Percentiles rank a stretch among this genome's conserved stretches.
Evolutionary conservation across 2,329 filamentous ascomycete genomes (phyloP).

Genomic region (Thermothelomyces thermophilus): DNA sequence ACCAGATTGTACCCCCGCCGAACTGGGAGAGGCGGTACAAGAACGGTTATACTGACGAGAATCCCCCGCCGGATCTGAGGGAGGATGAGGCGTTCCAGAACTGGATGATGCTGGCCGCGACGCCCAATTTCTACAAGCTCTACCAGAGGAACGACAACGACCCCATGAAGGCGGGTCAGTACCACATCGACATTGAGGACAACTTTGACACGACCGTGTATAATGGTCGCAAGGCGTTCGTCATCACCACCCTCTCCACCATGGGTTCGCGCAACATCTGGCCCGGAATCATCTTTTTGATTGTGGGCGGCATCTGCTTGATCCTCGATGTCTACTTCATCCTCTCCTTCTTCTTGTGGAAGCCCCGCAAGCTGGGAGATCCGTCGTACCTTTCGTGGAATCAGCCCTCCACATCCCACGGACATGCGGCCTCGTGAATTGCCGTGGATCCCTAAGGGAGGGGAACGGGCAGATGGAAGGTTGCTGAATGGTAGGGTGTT

Average conservation of each 20-base stretch:
- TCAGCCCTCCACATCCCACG: slow-evolving; percentile 39
- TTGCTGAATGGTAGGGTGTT: background rate
- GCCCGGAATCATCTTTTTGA: slow-evolving; percentile 91
- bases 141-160: slow-evolving; percentile 72
- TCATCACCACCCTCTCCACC: slow-evolving; percentile 83
- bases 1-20: slow-evolving; percentile 70
- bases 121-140: slow-evolving; percentile 92
- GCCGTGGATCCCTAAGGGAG: background rate
- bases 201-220: slow-evolving; percentile 43
- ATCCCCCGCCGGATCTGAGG: slow-evolving; percentile 64
- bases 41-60: slow-evolving; percentile 57
- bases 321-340: slow-evolving; percentile 84
- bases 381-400: slow-evolving; percentile 98
- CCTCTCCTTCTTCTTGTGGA: slow-evolving; percentile 74
- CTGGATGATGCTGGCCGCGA: slow-evolving; percentile 95
- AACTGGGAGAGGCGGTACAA: slow-evolving; percentile 75
- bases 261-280: slow-evolving; percentile 95
- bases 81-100: slow-evolving; percentile 85
- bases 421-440: slow-evolving; percentile 17
- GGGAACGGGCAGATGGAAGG: background rate
- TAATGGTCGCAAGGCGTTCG: slow-evolving; percentile 80
- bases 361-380: slow-evolving; percentile 94
- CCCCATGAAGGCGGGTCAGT: slow-evolving; percentile 62
- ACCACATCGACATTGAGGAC: slow-evolving; percentile 63
- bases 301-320: slow-evolving; percentile 89